Evolutionary conservation across 768 basidiomycete genomes (phyloP), one percentile per base, ranked within the genome.

Genomic region (Pleurotus giganteus): DNA sequence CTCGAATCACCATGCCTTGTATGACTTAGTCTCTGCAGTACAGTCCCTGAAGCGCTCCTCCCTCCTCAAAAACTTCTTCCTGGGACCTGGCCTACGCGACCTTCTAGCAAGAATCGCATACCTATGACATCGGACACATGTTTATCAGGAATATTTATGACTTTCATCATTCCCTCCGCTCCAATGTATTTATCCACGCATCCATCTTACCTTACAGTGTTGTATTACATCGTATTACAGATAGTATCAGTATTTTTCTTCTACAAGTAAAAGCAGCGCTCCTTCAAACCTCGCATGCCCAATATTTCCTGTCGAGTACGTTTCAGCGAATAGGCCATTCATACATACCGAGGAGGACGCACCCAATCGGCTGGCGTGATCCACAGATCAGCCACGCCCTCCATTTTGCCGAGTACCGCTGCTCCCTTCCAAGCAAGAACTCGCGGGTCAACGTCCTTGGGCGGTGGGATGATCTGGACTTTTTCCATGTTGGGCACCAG

Each of bases 381-480:
- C 96, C 96, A 98, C 54, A 98, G 71, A 60, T 99, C 97, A 27
- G 83, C 79, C 42, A 89, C 84, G 2, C 86, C 84, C 49, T 99
- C 97, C 83, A 98, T 89, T 70, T 92, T 91, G 24, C 88, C 91
- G 37, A 98, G 82, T 11, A 95, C 92, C 6, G 88, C 83, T 4
- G 88, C 93, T 8, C 97, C 97, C 69, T 98, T 98, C 97, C 97
- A 99, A 13, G 85, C 86, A 28, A 98, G 80, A 32, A 93, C 85
- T 23, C 85, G 81, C 4, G 92, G 93, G 69, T 98, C 94, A 41
- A 98, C 83, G 57, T 94, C 92, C 66, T 94, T 89, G 1, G 95
- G 94, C 2, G 94, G 89, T n/a, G 94, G 91, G 43, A 98, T 89
- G 56, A 97, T 91, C 60, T 88, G 85, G 5, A 96, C 89, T 62